Conservation (phyloP, 1,284 basidiomycete species). For the Puccinia hordei region DNA sequence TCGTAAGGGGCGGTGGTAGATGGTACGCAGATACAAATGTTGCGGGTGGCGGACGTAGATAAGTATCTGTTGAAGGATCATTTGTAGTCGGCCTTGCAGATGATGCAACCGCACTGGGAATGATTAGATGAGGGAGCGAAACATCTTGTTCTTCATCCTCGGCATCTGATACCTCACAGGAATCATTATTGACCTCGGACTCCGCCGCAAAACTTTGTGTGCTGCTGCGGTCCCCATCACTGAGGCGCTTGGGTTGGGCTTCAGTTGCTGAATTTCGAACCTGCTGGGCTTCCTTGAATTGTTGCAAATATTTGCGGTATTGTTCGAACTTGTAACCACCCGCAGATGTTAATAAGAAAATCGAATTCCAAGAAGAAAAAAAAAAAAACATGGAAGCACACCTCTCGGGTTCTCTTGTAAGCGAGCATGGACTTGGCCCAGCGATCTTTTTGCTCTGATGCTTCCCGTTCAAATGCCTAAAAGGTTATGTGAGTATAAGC, state of each 20-base stretch:
- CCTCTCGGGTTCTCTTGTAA: conserved; percentile 35
- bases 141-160: conserved; percentile 5
- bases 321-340: conserved; percentile 12
- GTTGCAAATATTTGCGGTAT: conserved; percentile 22
- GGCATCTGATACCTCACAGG: conserved; percentile 1
- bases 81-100: not conserved
- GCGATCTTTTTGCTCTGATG: conserved; percentile 34
- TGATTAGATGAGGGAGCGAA: not conserved
- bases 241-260: not conserved
- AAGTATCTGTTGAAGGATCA: not conserved
- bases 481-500: not conserved
- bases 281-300: conserved; percentile 41
- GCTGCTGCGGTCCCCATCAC: not conserved
- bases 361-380: not conserved
- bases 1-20: conserved; percentile 22
- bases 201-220: not conserved
- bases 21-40: not conserved
- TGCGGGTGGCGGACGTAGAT: not conserved
- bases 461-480: conserved; percentile 28
- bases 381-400: not conserved
- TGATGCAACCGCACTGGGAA: not conserved
- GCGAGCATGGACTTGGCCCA: conserved; percentile 30
- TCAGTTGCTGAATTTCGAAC: not conserved
- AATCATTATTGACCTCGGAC: not conserved
- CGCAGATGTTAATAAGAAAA: not conserved